These are phyloP conservation scores for Diutina pseudorugosa DNA, from an alignment of 1,139 yeast genomes.

Conservation along the genomic window DNA sequence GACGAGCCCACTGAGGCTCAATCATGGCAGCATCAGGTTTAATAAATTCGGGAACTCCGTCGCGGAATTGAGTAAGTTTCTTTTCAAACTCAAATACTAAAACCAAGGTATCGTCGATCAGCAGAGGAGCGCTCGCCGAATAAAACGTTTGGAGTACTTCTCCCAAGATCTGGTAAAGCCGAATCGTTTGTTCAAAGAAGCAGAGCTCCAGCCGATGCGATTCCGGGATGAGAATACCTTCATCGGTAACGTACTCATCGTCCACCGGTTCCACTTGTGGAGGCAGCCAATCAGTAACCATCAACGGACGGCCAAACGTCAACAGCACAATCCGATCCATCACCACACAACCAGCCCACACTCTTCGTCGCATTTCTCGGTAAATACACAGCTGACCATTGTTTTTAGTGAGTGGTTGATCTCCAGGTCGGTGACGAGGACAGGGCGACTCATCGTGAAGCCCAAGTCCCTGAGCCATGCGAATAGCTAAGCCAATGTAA, in stretches of 20 bases:
- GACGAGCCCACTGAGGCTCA: not conserved
- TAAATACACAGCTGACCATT: not conserved
- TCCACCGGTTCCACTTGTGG: not conserved
- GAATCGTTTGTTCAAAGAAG: not conserved
- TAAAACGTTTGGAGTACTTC: not conserved
- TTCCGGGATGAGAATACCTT: not conserved
- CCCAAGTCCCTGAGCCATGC: conserved; percentile 3
- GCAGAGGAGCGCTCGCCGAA: not conserved
- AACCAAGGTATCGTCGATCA: not conserved
- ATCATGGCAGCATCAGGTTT: not conserved
- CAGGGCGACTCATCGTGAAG: not conserved
- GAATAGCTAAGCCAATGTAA: not conserved
- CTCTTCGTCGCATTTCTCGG: not conserved
- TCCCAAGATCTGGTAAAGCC: not conserved
- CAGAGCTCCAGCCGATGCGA: not conserved
- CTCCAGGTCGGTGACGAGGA: not conserved
- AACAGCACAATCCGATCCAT: conserved; percentile 1
- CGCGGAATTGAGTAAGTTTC: not conserved
- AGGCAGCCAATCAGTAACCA: not conserved
- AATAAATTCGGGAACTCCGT: not conserved
- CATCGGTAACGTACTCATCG: not conserved
- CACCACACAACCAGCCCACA: conserved; percentile 1
- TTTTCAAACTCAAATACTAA: conserved; percentile 2
- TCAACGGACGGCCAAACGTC: conserved; percentile 1
- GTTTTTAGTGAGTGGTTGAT: not conserved